Conservation (phyloP, 148 eudicot species). For the Rhododendron molle region DNA sequence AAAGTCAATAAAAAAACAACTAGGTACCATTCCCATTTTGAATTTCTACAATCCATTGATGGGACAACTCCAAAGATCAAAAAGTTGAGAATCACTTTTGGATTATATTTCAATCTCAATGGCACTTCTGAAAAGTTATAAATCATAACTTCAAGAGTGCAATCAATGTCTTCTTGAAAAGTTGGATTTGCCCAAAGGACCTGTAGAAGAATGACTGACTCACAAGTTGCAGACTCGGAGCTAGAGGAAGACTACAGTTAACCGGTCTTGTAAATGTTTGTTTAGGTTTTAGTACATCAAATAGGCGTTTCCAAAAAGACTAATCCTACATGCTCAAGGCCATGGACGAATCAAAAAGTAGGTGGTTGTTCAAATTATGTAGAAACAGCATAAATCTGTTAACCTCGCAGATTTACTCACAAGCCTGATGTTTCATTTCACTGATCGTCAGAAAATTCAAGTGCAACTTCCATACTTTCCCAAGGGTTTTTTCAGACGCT, state of each 20-base stretch:
- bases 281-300: neutral
- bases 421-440: neutral
- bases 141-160: neutral
- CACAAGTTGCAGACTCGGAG: neutral
- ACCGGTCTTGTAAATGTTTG: neutral
- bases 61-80: constrained; percentile 1
- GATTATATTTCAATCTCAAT: neutral
- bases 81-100: neutral
- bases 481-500: neutral
- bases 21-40: neutral
- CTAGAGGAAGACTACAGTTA: neutral
- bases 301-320: neutral
- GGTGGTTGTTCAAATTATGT: neutral
- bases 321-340: neutral
- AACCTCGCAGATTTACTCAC: neutral
- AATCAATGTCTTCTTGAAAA: neutral
- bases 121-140: neutral
- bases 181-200: neutral
- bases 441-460: neutral
- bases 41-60: neutral
- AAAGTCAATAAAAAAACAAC: neutral
- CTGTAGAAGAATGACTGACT: neutral
- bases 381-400: neutral
- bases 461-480: neutral
- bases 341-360: neutral